phyloP scores from a whole-genome alignment of 176 grass and related monocot genomes.

The Carex scoparia region DNA sequence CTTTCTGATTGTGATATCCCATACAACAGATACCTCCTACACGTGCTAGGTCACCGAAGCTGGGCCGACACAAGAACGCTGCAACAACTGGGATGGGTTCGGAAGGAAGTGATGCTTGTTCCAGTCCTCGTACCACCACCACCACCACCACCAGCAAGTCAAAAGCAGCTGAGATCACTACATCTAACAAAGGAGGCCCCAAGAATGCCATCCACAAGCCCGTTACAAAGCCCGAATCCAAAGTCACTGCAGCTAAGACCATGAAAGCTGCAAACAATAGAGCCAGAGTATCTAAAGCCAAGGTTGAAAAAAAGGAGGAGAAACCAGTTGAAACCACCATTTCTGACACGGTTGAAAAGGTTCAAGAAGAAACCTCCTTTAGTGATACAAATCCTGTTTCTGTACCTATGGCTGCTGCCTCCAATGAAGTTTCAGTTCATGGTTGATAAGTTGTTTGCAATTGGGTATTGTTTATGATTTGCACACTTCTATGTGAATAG shows the following conservation, averaged over 20 bases:
- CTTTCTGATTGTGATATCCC: background rate
- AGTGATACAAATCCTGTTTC: constrained; percentile 30
- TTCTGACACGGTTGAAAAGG: constrained; percentile 26
- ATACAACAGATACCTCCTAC: constrained; percentile 78
- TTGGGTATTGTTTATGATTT: constrained; percentile 42
- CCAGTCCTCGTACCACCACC: constrained; percentile 37
- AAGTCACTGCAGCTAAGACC: constrained; percentile 27
- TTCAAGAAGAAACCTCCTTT: constrained; percentile 29
- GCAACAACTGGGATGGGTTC: constrained; percentile 33
- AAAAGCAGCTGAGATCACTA: constrained; percentile 39
- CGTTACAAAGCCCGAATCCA: constrained; percentile 40
- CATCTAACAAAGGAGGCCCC: constrained; percentile 20
- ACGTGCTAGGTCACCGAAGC: constrained; percentile 85
- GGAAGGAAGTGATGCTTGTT: constrained; percentile 53
- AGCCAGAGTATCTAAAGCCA: constrained; percentile 50
- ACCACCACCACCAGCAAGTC: constrained; percentile 28
- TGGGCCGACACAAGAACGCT: constrained; percentile 62
- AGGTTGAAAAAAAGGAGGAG: constrained; percentile 30
- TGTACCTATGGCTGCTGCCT: constrained; percentile 28
- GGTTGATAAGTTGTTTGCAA: constrained; percentile 46
- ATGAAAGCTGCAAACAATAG: constrained; percentile 37
- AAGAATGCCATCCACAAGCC: constrained; percentile 54
- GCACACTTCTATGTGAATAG: constrained; percentile 60
- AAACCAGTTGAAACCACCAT: constrained; percentile 25
- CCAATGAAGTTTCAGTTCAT: constrained; percentile 57